These are phyloP conservation scores for Trametes cinnabarina DNA, from an alignment of 768 basidiomycete species.

Conservation along the genomic window DNA sequence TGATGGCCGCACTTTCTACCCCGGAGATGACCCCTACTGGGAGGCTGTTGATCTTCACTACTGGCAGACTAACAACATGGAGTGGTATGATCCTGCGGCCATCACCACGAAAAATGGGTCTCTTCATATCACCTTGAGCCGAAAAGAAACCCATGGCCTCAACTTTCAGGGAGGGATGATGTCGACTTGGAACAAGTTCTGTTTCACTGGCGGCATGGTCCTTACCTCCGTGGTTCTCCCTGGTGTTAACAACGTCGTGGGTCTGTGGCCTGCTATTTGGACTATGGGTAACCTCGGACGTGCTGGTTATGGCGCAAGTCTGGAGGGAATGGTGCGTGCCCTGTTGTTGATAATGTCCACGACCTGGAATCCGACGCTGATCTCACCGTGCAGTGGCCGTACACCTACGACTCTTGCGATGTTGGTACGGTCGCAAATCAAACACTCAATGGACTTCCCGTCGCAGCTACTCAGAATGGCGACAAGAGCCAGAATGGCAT, in stretches of 20 bases:
- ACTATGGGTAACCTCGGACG: slow-evolving; percentile 77
- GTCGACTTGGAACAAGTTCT: slow-evolving; percentile 77
- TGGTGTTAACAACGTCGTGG: slow-evolving; percentile 52
- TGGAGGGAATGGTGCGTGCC: slow-evolving; percentile 74
- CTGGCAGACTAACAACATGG: slow-evolving; percentile 60
- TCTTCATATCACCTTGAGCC: slow-evolving; percentile 51
- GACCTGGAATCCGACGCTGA: neutral
- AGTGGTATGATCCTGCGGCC: slow-evolving; percentile 88
- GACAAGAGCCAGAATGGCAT: slow-evolving; percentile 41
- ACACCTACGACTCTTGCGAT: slow-evolving; percentile 84
- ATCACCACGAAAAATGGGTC: slow-evolving; percentile 41
- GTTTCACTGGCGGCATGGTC: slow-evolving; percentile 81
- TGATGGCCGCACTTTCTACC: slow-evolving; percentile 70
- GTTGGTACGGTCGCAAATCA: slow-evolving; percentile 59
- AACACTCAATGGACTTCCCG: slow-evolving; percentile 65
- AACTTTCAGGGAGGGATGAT: slow-evolving; percentile 48
- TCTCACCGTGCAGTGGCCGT: slow-evolving; percentile 69
- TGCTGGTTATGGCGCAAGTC: slow-evolving; percentile 82
- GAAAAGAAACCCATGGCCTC: slow-evolving; percentile 47
- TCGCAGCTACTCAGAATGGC: slow-evolving; percentile 59
- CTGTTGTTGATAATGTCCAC: neutral
- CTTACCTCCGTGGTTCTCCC: slow-evolving; percentile 65
- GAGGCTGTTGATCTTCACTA: slow-evolving; percentile 84
- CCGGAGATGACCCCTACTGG: slow-evolving; percentile 79
- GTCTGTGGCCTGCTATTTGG: slow-evolving; percentile 57